A percentile compares a stretch with the other conserved stretches of the same genome.
phyloP scores from a whole-genome alignment of 345 rosid genomes.

The Gossypium australe region DNA sequence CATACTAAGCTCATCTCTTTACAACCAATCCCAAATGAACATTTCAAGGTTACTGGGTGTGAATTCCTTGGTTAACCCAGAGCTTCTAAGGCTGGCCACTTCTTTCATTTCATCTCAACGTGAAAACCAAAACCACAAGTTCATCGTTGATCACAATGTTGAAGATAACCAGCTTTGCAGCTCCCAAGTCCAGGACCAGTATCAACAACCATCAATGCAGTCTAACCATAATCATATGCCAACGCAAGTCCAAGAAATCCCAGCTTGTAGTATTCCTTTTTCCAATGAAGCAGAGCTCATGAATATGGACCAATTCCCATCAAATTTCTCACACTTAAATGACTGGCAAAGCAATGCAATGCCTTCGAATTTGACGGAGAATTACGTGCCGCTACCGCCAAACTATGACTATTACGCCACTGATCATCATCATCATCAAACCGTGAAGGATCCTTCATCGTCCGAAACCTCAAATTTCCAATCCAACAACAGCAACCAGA shows the following conservation, averaged over 20 bases:
- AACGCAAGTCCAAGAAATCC: conserved; percentile 30
- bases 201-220: conserved; percentile 20
- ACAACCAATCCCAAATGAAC: conserved; percentile 43
- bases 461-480: conserved; percentile 23
- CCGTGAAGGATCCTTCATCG: conserved; percentile 30
- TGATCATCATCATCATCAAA: conserved; percentile 10
- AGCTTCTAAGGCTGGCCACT: conserved; percentile 36
- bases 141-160: conserved; percentile 12
- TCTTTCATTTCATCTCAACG: conserved; percentile 32
- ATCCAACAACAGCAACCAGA: conserved; percentile 28
- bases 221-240: conserved; percentile 19
- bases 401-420: conserved; percentile 9
- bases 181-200: conserved; percentile 21
- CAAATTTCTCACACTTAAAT: conserved; percentile 14
- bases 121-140: conserved; percentile 17
- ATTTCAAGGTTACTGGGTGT: conserved; percentile 40
- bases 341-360: conserved; percentile 27
- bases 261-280: conserved; percentile 27
- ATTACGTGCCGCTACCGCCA: conserved; percentile 23
- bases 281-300: conserved; percentile 26
- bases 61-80: conserved; percentile 37
- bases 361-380: conserved; percentile 30
- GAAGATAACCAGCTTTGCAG: conserved; percentile 32
- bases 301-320: conserved; percentile 18
- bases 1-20: conserved; percentile 40